Conservation (phyloP, 192 early-diverging fungal species). For the Chytriomyces sp. region DNA sequence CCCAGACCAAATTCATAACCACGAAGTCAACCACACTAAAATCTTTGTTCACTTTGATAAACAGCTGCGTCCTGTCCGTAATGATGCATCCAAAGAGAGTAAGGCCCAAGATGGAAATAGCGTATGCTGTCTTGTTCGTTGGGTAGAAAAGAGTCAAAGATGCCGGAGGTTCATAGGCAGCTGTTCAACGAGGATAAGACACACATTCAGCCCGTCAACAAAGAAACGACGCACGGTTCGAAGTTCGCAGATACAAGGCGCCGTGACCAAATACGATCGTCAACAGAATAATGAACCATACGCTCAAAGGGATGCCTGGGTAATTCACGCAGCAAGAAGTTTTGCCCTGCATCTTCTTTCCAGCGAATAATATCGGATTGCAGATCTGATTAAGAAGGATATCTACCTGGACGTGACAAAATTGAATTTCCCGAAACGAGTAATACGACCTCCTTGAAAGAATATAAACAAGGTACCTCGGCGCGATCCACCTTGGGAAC, state of each 20-base stretch:
- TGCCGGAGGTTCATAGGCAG: constrained; percentile 25
- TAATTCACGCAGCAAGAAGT: constrained; percentile 14
- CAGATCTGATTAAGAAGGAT: constrained; percentile 17
- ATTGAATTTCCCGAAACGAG: constrained; percentile 43
- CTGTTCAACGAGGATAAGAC: too few relatives aligned
- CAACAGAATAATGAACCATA: background rate
- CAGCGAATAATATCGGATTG: background rate
- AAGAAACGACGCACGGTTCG: constrained; percentile 3
- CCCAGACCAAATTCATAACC: constrained; percentile 40
- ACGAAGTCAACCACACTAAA: constrained; percentile 52
- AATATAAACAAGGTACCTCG: constrained; percentile 58
- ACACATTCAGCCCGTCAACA: constrained; percentile 17
- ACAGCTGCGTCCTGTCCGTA: constrained; percentile 68
- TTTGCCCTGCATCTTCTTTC: constrained; percentile 13
- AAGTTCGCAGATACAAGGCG: background rate
- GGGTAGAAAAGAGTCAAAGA: constrained; percentile 35
- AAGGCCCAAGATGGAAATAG: constrained; percentile 55
- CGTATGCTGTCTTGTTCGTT: constrained; percentile 41
- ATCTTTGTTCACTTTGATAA: constrained; percentile 69
- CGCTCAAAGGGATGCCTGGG: background rate
- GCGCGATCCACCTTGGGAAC: constrained; percentile 42
- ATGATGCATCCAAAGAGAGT: constrained; percentile 64
- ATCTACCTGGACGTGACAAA: constrained; percentile 28
- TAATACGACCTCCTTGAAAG: constrained; percentile 59
- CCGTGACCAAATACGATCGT: constrained; percentile 3